Conservation (phyloP, 2,329 filamentous ascomycete genomes). For the Calonectria crousiana region DNA sequence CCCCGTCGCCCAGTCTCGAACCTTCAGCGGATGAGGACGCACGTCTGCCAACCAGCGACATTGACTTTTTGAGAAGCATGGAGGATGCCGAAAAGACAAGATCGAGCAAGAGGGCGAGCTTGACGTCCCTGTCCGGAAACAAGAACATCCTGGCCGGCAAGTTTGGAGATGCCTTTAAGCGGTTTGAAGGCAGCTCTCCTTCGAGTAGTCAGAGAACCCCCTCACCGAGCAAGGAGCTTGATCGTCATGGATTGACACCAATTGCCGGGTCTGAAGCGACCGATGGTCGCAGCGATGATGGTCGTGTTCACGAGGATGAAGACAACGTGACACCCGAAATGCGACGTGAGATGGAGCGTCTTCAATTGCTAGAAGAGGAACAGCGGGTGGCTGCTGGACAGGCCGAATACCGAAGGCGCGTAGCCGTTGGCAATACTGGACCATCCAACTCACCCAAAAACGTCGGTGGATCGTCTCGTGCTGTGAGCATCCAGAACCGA, state of each 20-base stretch:
- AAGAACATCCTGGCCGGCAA: conserved; percentile 88
- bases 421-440: conserved; percentile 64
- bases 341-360: conserved; percentile 88
- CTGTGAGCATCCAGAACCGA: conserved; percentile 90
- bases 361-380: conserved; percentile 87
- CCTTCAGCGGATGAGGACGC: conserved; percentile 45
- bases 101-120: conserved; percentile 76
- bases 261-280: conserved; percentile 83
- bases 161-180: conserved; percentile 94
- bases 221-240: conserved; percentile 63
- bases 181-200: conserved; percentile 76
- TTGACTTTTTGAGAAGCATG: conserved; percentile 84
- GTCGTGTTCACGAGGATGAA: conserved; percentile 67
- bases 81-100: conserved; percentile 70
- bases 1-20: conserved; percentile 57
- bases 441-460: conserved; percentile 63
- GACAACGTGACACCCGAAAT: conserved; percentile 87
- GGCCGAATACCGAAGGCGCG: conserved; percentile 84
- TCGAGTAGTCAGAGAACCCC: conserved; percentile 55
- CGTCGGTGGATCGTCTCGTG: conserved; percentile 72
- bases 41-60: conserved; percentile 70
- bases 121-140: conserved; percentile 78
- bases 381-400: conserved; percentile 88
- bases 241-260: conserved; percentile 70
- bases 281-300: conserved; percentile 69